Evolutionary conservation across 2,329 filamentous ascomycete species (phyloP).

Genomic region (Fusarium cyanostomum): DNA sequence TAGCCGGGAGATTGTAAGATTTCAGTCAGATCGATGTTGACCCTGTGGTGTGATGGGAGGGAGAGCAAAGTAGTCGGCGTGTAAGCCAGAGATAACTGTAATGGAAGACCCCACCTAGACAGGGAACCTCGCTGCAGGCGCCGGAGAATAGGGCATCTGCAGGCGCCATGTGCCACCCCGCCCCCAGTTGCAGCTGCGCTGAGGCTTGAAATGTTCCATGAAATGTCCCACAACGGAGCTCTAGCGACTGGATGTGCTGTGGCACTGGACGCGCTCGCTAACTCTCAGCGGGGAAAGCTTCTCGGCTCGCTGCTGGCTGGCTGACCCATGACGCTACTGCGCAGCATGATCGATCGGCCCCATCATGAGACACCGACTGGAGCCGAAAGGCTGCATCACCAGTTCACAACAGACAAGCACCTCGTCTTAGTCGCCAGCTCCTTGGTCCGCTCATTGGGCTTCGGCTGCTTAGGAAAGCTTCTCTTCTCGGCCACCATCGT

Average conservation of each 20-base stretch:
- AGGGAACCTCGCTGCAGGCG: too few relatives aligned
- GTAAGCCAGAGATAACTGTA: too few relatives aligned
- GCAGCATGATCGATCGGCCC: slow-evolving; percentile 6
- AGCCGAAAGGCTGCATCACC: slow-evolving; percentile 19
- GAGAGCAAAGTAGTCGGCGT: too few relatives aligned
- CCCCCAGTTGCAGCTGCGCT: neutral
- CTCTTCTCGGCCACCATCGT: neutral
- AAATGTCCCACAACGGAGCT: neutral
- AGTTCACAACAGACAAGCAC: slow-evolving; percentile 14
- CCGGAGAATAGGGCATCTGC: neutral
- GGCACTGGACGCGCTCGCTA: neutral
- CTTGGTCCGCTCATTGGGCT: neutral
- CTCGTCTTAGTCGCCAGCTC: slow-evolving; percentile 1
- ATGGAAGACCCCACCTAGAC: too few relatives aligned
- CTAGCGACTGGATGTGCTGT: neutral
- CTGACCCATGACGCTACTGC: slow-evolving; percentile 29
- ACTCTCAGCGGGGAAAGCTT: slow-evolving; percentile 1
- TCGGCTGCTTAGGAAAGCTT: neutral
- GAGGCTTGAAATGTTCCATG: neutral
- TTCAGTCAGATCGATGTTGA: too few relatives aligned
- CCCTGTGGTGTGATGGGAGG: too few relatives aligned
- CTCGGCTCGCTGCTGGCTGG: slow-evolving; percentile 3
- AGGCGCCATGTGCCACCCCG: neutral
- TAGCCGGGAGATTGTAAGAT: neutral
- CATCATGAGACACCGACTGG: neutral